Evolutionary conservation across 495 filamentous ascomycete species (phyloP), one percentile per base, ranked within the genome.

Genomic region (Cladorrhinum samala): DNA sequence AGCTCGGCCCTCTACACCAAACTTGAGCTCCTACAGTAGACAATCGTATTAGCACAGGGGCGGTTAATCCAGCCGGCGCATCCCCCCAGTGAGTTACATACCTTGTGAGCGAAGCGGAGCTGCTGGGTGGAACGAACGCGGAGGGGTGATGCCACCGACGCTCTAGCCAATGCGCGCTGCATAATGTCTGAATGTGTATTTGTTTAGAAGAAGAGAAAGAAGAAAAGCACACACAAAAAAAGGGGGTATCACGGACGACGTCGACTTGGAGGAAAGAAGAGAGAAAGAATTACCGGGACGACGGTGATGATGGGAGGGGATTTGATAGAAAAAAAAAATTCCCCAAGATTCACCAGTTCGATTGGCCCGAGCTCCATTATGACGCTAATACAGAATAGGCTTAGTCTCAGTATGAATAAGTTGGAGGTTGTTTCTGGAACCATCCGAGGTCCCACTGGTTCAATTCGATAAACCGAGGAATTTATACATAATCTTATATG

Each of bases 31-130:
- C 92, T 96, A 65, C 38, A 23, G 6, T 8, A 38, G 24, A 49
- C 42, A 45, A 3, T 2, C 16, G 9, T 36, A 48, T 60, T 36
- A 59, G 57, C 17, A 37, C n/a, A 46, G 20, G 25, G 19, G 42
- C 21, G 20, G 45, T 55, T 41, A 14, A 56, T 67, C 55, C 59
- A 16, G 44, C 51, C 8, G 25, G 44, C 64, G 45, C 33, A 30
- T 39, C n/a, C n/a, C n/a, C n/a, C n/a, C n/a, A n/a, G n/a, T n/a
- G n/a, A n/a, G n/a, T n/a, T n/a, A 71, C 82, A 56, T 75, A 92
- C 89, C 88, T 96, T 96, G 81, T 96, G 91, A 51, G 89, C 88
- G 68, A 91, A 96, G 60, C 91, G 80, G 71, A 91, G 82, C 74
- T 95, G 91, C 70, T 92, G 89, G 50, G 87, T 77, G 58, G 81